Conservation (phyloP, 352 stramenopile genomes). For the Pythium guiyangense region DNA sequence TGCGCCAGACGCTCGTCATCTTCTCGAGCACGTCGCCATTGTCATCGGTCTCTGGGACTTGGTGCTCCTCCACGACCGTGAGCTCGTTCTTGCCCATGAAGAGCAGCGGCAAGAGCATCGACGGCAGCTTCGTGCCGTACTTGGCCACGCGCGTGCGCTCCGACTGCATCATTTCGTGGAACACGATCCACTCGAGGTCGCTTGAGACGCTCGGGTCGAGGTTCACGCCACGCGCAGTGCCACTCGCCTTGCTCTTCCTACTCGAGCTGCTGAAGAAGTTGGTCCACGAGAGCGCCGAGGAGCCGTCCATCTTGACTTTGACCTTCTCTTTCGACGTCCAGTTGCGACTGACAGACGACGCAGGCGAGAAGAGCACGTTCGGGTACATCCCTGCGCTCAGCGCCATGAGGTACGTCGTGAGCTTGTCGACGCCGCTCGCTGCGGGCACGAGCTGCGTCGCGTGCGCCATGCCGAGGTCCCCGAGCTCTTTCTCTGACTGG, state of each 20-base stretch:
- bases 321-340: conserved; percentile 83
- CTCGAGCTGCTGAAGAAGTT: too few species aligned
- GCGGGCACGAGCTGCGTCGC: conserved; percentile 36
- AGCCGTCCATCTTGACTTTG: conserved; percentile 62
- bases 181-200: conserved; percentile 81
- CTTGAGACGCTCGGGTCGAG: too few species aligned
- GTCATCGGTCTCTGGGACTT: conserved; percentile 28
- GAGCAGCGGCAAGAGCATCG: conserved; percentile 45
- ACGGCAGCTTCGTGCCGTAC: conserved; percentile 67
- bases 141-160: conserved; percentile 61
- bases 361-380: conserved; percentile 55
- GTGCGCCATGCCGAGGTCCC: conserved; percentile 38
- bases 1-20: conserved; percentile 26
- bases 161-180: conserved; percentile 85
- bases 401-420: conserved; percentile 60
- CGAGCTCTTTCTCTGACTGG: conserved; percentile 58
- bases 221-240: too few species aligned
- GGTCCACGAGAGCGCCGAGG: conserved; percentile 48
- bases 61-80: conserved; percentile 21
- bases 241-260: too few species aligned
- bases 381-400: conserved; percentile 70
- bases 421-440: conserved; percentile 19
- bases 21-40: conserved; percentile 12
- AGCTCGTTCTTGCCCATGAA: conserved; percentile 49
- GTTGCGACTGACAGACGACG: conserved; percentile 35